Conservation (phyloP, 2,329 filamentous ascomycete species). For the Sordariomycetes sp. region DNA sequence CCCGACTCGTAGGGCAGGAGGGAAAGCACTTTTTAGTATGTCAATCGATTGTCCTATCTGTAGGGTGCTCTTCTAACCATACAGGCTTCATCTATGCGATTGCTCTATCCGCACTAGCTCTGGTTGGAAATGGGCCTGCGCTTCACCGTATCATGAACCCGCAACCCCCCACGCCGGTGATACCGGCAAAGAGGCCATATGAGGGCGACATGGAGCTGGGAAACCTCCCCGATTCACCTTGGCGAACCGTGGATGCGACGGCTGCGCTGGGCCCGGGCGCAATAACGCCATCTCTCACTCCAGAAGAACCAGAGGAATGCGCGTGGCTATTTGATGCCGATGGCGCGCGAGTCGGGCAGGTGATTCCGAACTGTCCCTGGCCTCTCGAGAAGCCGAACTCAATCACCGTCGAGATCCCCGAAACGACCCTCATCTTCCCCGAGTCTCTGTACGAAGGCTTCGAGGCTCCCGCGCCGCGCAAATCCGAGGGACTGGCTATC, state of each 20-base stretch:
- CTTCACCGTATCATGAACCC: neutral
- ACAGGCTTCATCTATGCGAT: too few relatives aligned
- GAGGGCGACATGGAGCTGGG: neutral
- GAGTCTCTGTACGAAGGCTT: constrained; percentile 20
- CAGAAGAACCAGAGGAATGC: too few relatives aligned
- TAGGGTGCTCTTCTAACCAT: too few relatives aligned
- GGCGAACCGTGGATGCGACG: too few relatives aligned
- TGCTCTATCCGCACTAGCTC: too few relatives aligned
- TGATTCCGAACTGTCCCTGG: neutral
- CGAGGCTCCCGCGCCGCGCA: constrained; percentile 12
- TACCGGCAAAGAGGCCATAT: neutral
- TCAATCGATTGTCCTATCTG: too few relatives aligned
- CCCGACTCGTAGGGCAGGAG: too few relatives aligned
- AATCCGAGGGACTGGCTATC: constrained; percentile 11
- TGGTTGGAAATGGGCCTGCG: too few relatives aligned
- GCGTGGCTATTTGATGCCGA: neutral
- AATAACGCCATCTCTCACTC: neutral
- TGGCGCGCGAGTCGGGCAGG: neutral
- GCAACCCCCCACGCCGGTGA: neutral
- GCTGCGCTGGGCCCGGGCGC: too few relatives aligned
- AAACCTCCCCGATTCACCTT: too few relatives aligned
- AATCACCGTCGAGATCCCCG: constrained; percentile 14
- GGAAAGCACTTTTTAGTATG: too few relatives aligned
- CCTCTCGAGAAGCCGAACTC: neutral
- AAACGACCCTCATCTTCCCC: constrained; percentile 15